These are phyloP conservation scores for Trametes gibbosa DNA, from an alignment of 768 basidiomycete genomes.

Conservation along the genomic window DNA sequence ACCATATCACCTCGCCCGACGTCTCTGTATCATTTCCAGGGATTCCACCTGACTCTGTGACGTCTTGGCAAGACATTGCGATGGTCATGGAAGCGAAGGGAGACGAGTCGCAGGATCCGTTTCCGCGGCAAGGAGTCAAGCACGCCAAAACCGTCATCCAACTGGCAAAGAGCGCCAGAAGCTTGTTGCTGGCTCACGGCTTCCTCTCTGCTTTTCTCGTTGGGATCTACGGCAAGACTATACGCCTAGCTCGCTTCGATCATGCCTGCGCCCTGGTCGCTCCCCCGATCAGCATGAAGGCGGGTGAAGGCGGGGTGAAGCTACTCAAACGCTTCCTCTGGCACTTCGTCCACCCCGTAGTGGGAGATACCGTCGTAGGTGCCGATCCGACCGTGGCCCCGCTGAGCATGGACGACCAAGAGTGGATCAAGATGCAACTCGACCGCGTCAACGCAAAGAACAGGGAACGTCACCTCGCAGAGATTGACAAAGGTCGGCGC, in stretches of 20 bases:
- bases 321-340: conserved; percentile 16
- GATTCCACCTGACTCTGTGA: background rate
- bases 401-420: background rate
- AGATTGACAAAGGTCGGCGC: background rate
- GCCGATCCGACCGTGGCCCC: background rate
- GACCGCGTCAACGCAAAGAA: background rate
- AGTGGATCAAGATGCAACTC: background rate
- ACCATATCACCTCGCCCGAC: background rate
- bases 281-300: background rate
- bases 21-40: conserved; percentile 1
- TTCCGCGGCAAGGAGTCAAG: background rate
- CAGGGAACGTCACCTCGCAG: background rate
- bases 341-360: conserved; percentile 10
- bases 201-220: conserved; percentile 4
- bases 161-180: background rate
- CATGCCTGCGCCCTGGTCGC: conserved; percentile 13
- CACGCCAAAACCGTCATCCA: background rate
- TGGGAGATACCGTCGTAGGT: conserved; percentile 2
- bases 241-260: conserved; percentile 15
- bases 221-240: conserved; percentile 5
- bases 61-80: conserved; percentile 5
- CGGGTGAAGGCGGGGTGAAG: background rate
- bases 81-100: conserved; percentile 7
- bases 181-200: conserved; percentile 3
- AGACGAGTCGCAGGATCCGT: background rate